phyloP scores from a whole-genome alignment of 202 grass and related monocot species.

The Elaeis oleifera region DNA sequence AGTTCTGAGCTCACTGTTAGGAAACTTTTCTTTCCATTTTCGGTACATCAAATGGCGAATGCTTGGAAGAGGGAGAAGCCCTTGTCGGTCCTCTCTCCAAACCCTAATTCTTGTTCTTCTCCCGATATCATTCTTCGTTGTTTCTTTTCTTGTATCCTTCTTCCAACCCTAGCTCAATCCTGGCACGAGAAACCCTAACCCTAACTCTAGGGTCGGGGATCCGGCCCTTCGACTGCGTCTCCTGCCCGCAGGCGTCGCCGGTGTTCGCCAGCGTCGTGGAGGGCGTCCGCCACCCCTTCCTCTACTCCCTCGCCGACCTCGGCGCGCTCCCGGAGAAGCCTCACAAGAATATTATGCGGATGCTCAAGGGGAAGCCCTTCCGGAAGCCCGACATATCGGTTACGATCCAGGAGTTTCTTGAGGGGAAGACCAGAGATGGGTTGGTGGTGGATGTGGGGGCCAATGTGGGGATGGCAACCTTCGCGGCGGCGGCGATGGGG shows the following conservation, averaged over 20 bases:
- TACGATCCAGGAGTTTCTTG: constrained; percentile 60
- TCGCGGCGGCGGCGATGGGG: constrained; percentile 76
- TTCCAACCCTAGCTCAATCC: constrained; percentile 38
- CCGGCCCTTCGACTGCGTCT: constrained; percentile 63
- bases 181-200: constrained; percentile 13
- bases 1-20: too few species aligned
- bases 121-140: constrained; percentile 20
- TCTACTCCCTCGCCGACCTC: constrained; percentile 81
- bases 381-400: constrained; percentile 75
- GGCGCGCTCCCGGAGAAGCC: constrained; percentile 65
- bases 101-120: constrained; percentile 29
- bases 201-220: constrained; percentile 2
- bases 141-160: constrained; percentile 32
- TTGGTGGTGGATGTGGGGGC: constrained; percentile 77
- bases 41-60: neutral
- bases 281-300: constrained; percentile 62
- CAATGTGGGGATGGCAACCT: constrained; percentile 88
- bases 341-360: constrained; percentile 70
- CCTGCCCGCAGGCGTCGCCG: constrained; percentile 71
- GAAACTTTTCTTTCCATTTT: too few species aligned
- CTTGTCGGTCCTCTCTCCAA: neutral
- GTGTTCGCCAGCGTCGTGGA: constrained; percentile 85
- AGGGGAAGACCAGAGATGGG: constrained; percentile 28
- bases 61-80: constrained; percentile 14
- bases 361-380: constrained; percentile 80